Evolutionary conservation across 1,284 basidiomycete species (phyloP).

Genomic region (Inonotus obliquus): DNA sequence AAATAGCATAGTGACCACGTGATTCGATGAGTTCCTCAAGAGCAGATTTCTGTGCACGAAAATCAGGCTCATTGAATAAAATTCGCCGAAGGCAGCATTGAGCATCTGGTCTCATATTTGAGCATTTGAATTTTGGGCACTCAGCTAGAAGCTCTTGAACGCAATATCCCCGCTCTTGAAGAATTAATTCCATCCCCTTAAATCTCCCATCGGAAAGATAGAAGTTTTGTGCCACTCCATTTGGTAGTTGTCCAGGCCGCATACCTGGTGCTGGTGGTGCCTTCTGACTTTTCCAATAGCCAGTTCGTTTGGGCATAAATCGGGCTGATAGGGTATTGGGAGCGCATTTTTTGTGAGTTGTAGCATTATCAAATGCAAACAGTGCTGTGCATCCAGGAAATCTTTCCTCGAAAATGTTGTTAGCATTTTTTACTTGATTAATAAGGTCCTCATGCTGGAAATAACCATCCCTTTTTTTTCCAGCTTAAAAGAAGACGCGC

Average conservation of each 20-base stretch:
- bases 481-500: slow-evolving; percentile 20
- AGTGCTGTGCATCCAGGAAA: slow-evolving; percentile 11
- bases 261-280: not conserved
- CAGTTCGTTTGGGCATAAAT: slow-evolving; percentile 19
- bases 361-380: slow-evolving; percentile 24
- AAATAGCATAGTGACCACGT: not conserved
- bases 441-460: slow-evolving; percentile 21
- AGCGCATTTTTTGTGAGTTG: slow-evolving; percentile 20
- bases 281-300: slow-evolving; percentile 2
- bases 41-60: slow-evolving; percentile 9
- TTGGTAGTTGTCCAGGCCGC: not conserved
- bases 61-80: slow-evolving; percentile 27
- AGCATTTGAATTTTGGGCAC: slow-evolving; percentile 26
- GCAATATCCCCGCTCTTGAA: slow-evolving; percentile 23
- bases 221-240: slow-evolving; percentile 17
- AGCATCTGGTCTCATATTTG: not conserved
- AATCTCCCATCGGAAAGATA: slow-evolving; percentile 26
- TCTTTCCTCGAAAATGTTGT: slow-evolving; percentile 19
- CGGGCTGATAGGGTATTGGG: slow-evolving; percentile 19
- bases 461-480: slow-evolving; percentile 23
- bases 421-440: slow-evolving; percentile 19
- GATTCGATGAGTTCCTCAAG: not conserved
- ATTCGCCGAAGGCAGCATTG: slow-evolving; percentile 24
- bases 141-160: slow-evolving; percentile 14
- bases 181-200: slow-evolving; percentile 29